These are phyloP conservation scores for Whalleya microplaca DNA, from an alignment of 2,329 filamentous ascomycete species.

Conservation along the genomic window DNA sequence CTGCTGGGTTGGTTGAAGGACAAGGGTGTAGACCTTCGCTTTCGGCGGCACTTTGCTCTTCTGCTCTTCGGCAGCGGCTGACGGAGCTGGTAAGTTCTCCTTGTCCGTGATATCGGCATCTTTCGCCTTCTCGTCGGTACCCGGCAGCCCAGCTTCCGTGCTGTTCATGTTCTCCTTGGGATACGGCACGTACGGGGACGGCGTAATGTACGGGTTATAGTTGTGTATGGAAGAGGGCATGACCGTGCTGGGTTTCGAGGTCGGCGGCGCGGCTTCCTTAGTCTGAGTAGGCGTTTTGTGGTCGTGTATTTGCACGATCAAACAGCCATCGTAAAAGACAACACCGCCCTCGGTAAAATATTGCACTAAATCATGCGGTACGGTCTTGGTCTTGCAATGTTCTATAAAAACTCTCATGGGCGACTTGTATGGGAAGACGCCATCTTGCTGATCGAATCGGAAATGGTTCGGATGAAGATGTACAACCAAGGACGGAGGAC, in stretches of 20 bases:
- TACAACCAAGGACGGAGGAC: conserved; percentile 80
- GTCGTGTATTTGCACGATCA: conserved; percentile 94
- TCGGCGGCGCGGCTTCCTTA: conserved; percentile 60
- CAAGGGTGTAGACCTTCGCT: conserved; percentile 73
- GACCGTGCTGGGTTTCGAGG: conserved; percentile 62
- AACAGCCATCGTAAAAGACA: conserved; percentile 88
- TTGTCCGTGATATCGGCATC: conserved; percentile 54
- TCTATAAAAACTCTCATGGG: conserved; percentile 84
- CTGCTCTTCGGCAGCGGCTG: conserved; percentile 49
- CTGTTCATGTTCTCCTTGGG: conserved; percentile 55
- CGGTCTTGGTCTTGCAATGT: conserved; percentile 73
- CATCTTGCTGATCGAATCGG: conserved; percentile 90
- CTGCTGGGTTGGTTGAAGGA: conserved; percentile 82
- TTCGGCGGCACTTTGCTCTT: conserved; percentile 55
- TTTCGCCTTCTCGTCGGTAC: conserved; percentile 44
- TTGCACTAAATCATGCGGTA: conserved; percentile 87
- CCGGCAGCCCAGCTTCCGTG: conserved; percentile 28
- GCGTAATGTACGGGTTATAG: conserved; percentile 86
- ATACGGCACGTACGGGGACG: conserved; percentile 81
- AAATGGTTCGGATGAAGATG: conserved; percentile 88
- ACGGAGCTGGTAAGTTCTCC: conserved; percentile 60
- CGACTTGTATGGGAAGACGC: conserved; percentile 88
- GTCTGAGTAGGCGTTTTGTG: conserved; percentile 70
- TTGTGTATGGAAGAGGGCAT: conserved; percentile 87
- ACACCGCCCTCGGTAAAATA: conserved; percentile 74